These are phyloP conservation scores for Heliosperma pusillum DNA, from an alignment of 148 eudicot genomes.

Conservation along the genomic window DNA sequence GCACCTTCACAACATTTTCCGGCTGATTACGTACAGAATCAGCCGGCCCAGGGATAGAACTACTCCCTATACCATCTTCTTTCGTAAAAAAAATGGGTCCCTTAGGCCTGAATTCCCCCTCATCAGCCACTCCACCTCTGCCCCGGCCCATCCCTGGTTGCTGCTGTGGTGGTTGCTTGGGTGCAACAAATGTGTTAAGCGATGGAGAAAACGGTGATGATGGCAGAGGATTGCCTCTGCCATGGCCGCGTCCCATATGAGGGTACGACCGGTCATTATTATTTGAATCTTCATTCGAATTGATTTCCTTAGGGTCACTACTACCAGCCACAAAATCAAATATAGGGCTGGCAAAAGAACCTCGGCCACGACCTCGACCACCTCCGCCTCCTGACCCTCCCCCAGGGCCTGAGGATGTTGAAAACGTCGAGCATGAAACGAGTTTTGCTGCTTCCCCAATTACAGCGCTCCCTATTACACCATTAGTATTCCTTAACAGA, in stretches of 20 bases:
- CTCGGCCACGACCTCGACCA: conserved; percentile 44
- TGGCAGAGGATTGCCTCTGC: conserved; percentile 47
- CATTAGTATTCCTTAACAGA: conserved; percentile 18
- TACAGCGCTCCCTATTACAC: conserved; percentile 20
- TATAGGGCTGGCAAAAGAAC: conserved; percentile 20
- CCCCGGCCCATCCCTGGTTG: conserved; percentile 39
- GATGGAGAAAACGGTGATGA: conserved; percentile 37
- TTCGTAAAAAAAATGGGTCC: conserved; percentile 35
- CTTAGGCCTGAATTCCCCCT: conserved; percentile 27
- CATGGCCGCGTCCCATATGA: conserved; percentile 46
- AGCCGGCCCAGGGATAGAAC: conserved; percentile 18
- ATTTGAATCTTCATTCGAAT: conserved; percentile 16
- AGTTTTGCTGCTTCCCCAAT: conserved; percentile 18
- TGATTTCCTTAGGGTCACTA: conserved; percentile 15
- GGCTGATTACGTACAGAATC: conserved; percentile 21
- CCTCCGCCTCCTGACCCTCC: conserved; percentile 41
- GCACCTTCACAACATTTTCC: conserved; percentile 24
- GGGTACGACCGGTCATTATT: conserved; percentile 13
- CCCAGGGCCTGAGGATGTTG: conserved; percentile 40
- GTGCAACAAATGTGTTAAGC: conserved; percentile 31
- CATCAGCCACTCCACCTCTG: conserved; percentile 27
- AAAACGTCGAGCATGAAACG: conserved; percentile 38
- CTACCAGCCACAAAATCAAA: conserved; percentile 24
- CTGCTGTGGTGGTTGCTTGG: conserved; percentile 14
- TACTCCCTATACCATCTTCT: conserved; percentile 25